phyloP scores from a whole-genome alignment of 2,329 filamentous ascomycete species.

The Nemania serpens region DNA sequence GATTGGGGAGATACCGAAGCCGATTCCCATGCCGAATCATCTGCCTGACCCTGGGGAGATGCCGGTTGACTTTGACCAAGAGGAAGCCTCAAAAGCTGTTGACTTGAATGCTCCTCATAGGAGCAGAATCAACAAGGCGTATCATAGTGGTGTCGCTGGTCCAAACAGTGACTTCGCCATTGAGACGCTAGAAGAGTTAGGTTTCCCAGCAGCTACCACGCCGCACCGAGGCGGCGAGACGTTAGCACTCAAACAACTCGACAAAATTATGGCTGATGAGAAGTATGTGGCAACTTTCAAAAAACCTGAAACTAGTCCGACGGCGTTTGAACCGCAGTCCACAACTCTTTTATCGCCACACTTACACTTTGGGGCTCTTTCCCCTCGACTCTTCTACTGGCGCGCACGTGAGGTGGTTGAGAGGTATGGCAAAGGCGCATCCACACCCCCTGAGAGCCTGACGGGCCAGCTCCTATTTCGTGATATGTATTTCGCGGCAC shows the following conservation, averaged over 20 bases:
- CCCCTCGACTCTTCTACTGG: conserved; percentile 75
- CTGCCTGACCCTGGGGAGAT: conserved; percentile 70
- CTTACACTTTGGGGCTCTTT: conserved; percentile 74
- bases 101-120: conserved; percentile 67
- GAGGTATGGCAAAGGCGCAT: conserved; percentile 59
- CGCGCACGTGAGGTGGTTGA: conserved; percentile 66
- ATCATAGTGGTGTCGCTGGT: conserved; percentile 62
- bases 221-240: conserved; percentile 74
- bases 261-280: conserved; percentile 63
- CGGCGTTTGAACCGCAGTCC: conserved; percentile 72
- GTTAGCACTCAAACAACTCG: conserved; percentile 61
- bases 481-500: conserved; percentile 83
- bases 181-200: conserved; percentile 73
- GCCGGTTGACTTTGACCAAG: conserved; percentile 62
- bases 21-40: conserved; percentile 61
- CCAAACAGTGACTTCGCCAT: conserved; percentile 71
- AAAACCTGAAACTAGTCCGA: conserved; percentile 76
- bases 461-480: conserved; percentile 76
- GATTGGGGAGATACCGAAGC: conserved; percentile 64
- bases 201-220: conserved; percentile 67
- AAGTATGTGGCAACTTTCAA: conserved; percentile 74
- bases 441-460: conserved; percentile 68
- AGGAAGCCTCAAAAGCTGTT: conserved; percentile 51
- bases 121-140: conserved; percentile 59
- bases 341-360: conserved; percentile 76